Evolutionary conservation across 2,329 filamentous ascomycete species (phyloP).

Genomic region (Rhytidhysteron rufulum): DNA sequence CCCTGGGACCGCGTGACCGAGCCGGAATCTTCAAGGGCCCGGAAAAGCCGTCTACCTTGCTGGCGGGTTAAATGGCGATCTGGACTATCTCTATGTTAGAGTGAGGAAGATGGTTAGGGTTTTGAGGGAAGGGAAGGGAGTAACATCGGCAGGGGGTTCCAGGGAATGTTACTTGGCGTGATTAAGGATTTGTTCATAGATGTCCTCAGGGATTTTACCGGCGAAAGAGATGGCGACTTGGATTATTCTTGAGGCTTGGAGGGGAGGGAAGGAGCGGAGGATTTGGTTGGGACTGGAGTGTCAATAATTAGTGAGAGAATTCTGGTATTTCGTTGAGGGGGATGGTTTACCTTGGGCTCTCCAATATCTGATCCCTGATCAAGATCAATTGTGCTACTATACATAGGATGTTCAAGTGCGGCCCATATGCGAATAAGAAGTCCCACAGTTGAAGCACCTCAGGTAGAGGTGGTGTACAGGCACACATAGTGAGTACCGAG

Average conservation of each 20-base stretch:
- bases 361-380: constrained; percentile 78
- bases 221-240: constrained; percentile 81
- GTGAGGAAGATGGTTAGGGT: no score
- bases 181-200: constrained; percentile 84
- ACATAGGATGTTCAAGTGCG: constrained; percentile 91
- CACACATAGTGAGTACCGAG: constrained; percentile 88
- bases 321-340: no score
- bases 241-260: constrained; percentile 82
- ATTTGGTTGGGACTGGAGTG: constrained; percentile 85
- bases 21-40: no score
- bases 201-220: constrained; percentile 81
- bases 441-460: constrained; percentile 95
- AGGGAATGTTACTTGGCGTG: constrained; percentile 72
- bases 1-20: no score
- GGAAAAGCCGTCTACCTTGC: no score
- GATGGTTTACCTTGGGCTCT: constrained; percentile 70
- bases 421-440: constrained; percentile 92
- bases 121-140: no score
- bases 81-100: no score
- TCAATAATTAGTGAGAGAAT: no score
- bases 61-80: no score
- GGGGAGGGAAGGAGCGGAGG: constrained; percentile 77
- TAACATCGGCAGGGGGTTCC: no score
- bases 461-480: constrained; percentile 89
- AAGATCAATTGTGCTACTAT: constrained; percentile 93